Percentiles rank a stretch among this genome's conserved stretches.
Conservation (phyloP, 805 yeast species). For the Wickerhamiella vanderwaltii region DNA sequence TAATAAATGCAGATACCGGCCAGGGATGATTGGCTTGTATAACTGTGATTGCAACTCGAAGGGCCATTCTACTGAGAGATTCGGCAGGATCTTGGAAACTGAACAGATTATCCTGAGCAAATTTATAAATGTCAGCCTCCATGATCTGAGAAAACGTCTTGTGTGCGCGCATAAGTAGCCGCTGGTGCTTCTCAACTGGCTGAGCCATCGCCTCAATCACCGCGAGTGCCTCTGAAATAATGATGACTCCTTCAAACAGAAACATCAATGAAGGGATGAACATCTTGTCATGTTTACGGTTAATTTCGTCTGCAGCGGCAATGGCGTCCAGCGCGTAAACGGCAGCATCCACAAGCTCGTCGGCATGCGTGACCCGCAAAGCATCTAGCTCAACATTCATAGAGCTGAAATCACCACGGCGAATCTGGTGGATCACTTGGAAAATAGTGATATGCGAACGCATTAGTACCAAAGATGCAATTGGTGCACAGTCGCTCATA, state of each 20-base stretch:
- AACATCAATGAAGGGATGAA: constrained; percentile 28
- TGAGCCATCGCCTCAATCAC: constrained; percentile 13
- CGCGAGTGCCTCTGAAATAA: constrained; percentile 26
- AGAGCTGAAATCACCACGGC: constrained; percentile 28
- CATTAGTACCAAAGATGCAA: constrained; percentile 30
- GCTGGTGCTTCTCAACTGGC: constrained; percentile 17
- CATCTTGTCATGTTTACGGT: constrained; percentile 26
- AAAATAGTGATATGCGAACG: constrained; percentile 29
- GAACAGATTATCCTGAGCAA: constrained; percentile 1
- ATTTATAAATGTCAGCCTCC: constrained; percentile 2
- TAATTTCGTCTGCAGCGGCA: constrained; percentile 30
- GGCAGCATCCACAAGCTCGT: constrained; percentile 28
- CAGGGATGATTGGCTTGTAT: constrained; percentile 1
- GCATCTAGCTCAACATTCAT: constrained; percentile 26
- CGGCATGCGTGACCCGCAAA: constrained; percentile 18
- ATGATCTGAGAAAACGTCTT: constrained; percentile 11
- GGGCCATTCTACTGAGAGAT: constrained; percentile 6
- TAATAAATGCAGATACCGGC: constrained; percentile 1
- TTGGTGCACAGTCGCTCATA: constrained; percentile 33
- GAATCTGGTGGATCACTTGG: constrained; percentile 25
- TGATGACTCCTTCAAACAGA: constrained; percentile 29
- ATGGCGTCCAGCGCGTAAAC: constrained; percentile 30
- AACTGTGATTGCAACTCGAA: constrained; percentile 3
- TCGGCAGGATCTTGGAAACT: constrained; percentile 5
- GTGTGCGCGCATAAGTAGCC: constrained; percentile 18